These are phyloP conservation scores for Chenopodium berlandieri DNA, from an alignment of 148 eudicot species.

Conservation along the genomic window DNA sequence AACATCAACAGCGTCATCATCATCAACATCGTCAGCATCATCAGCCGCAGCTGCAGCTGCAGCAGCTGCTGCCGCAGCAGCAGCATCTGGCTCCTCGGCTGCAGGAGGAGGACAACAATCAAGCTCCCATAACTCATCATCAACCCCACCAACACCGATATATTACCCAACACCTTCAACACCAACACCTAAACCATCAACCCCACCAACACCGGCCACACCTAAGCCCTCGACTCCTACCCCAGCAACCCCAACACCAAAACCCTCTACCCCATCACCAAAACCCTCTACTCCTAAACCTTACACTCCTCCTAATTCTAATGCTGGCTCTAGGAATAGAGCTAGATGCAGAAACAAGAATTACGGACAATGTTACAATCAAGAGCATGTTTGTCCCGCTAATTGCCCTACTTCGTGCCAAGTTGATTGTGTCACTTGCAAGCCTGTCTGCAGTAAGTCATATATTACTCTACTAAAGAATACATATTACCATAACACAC, in stretches of 20 bases:
- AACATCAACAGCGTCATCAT: background rate
- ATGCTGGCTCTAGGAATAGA: slow-evolving; percentile 20
- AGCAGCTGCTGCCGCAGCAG: too few species aligned
- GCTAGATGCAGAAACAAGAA: slow-evolving; percentile 34
- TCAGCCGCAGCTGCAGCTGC: too few species aligned
- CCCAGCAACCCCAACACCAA: too few species aligned
- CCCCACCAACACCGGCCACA: too few species aligned
- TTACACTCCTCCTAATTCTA: slow-evolving; percentile 17
- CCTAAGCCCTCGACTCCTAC: too few species aligned
- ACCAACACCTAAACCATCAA: background rate
- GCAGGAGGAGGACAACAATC: too few species aligned
- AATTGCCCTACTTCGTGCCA: slow-evolving; percentile 38
- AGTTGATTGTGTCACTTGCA: slow-evolving; percentile 41
- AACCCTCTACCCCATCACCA: slow-evolving; percentile 12
- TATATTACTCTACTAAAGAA: background rate
- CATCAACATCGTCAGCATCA: too few species aligned
- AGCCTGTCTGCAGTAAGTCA: slow-evolving; percentile 43
- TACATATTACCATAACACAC: background rate
- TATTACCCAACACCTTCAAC: background rate
- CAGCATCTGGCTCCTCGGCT: background rate
- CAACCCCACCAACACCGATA: too few species aligned
- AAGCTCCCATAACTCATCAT: too few species aligned
- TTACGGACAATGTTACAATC: slow-evolving; percentile 33
- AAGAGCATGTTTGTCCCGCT: slow-evolving; percentile 36
- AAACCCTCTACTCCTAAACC: background rate